Percentiles rank a stretch among this genome's conserved stretches.
These are phyloP conservation scores for Gaeumannomyces sp. DNA, from an alignment of 2,329 filamentous ascomycete genomes.

Conservation along the genomic window DNA sequence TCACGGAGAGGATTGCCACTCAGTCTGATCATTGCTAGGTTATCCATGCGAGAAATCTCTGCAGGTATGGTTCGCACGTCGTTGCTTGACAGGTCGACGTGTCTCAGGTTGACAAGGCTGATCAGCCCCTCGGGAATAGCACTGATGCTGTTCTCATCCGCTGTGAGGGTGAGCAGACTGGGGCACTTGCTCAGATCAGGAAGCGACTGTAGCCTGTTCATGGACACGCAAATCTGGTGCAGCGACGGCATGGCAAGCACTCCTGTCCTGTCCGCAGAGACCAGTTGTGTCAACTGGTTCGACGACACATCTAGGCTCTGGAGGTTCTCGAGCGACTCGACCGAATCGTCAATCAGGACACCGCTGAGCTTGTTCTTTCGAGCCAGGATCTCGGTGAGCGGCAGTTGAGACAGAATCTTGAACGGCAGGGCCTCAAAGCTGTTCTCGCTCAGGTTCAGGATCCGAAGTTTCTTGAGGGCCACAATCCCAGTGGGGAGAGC, in stretches of 20 bases:
- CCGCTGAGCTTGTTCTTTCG: conserved; percentile 75
- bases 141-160: conserved; percentile 75
- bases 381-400: conserved; percentile 66
- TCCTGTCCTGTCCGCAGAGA: conserved; percentile 30
- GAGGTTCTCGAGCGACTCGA: conserved; percentile 55
- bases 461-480: conserved; percentile 62
- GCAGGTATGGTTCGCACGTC: conserved; percentile 71
- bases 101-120: conserved; percentile 60
- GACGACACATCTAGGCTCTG: conserved; percentile 72
- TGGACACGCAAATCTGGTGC: conserved; percentile 68
- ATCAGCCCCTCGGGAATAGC: conserved; percentile 72
- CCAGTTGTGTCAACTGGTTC: conserved; percentile 61
- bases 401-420: conserved; percentile 58
- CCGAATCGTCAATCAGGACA: conserved; percentile 58
- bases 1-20: conserved; percentile 87
- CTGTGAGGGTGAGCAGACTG: conserved; percentile 64
- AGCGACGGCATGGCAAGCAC: conserved; percentile 62
- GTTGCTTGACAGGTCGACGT: conserved; percentile 80
- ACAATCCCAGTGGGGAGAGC: conserved; percentile 61
- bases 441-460: conserved; percentile 78
- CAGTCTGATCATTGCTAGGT: conserved; percentile 66
- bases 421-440: conserved; percentile 66
- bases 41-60: conserved; percentile 73
- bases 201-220: conserved; percentile 69
- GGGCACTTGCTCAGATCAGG: conserved; percentile 72